Percentiles rank a stretch among this genome's conserved stretches.
Conservation (phyloP, 345 rosid genomes). For the Sapria himalayana region DNA sequence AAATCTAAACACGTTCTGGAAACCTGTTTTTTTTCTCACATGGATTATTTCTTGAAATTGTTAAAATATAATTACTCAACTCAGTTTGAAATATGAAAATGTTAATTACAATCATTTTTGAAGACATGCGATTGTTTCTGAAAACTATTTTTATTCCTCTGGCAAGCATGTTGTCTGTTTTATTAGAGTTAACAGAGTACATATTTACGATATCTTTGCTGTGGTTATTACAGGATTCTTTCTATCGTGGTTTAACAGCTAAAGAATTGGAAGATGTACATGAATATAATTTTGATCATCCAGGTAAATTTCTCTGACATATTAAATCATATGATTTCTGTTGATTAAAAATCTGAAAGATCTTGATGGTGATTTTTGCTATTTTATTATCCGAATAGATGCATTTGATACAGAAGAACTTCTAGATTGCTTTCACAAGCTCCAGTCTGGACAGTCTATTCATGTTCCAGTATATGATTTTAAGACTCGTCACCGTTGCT, state of each 20-base stretch:
- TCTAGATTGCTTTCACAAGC: slow-evolving; percentile 52
- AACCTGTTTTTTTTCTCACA: too few species aligned
- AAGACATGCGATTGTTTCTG: neutral
- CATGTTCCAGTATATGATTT: slow-evolving; percentile 91
- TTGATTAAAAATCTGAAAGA: neutral
- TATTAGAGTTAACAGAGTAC: too few species aligned
- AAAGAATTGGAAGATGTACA: slow-evolving; percentile 59
- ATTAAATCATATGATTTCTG: slow-evolving; percentile 2
- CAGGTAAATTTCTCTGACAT: slow-evolving; percentile 30
- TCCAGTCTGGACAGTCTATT: slow-evolving; percentile 53
- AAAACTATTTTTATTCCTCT: neutral
- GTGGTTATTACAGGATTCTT: slow-evolving; percentile 43
- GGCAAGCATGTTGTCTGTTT: slow-evolving; percentile 7
- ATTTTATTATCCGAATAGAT: slow-evolving; percentile 25
- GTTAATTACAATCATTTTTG: too few species aligned
- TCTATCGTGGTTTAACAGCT: slow-evolving; percentile 79
- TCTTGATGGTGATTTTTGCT: slow-evolving; percentile 7
- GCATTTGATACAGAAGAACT: slow-evolving; percentile 98
- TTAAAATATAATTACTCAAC: too few species aligned
- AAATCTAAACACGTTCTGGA: too few species aligned
- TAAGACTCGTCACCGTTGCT: slow-evolving; percentile 60
- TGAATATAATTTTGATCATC: slow-evolving; percentile 97
- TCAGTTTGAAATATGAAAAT: too few species aligned
- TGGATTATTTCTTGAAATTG: too few species aligned
- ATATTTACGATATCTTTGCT: slow-evolving; percentile 8